Evolutionary conservation across 768 basidiomycete species (phyloP).

Genomic region (Lactifluus hygrophoroides): DNA sequence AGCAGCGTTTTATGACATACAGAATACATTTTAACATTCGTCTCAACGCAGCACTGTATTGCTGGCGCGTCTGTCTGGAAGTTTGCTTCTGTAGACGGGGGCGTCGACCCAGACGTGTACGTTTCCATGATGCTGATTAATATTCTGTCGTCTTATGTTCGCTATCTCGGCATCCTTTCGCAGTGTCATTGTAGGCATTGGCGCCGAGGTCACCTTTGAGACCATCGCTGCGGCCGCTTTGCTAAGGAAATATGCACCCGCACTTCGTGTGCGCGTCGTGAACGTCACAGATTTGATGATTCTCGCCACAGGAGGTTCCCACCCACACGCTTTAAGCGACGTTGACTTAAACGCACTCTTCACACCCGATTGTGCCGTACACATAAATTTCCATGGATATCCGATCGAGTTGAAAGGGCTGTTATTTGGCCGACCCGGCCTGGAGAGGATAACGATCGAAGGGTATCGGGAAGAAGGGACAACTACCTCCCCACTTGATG

Average conservation of each 20-base stretch:
- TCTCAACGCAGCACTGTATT: slow-evolving; percentile 59
- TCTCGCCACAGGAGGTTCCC: slow-evolving; percentile 54
- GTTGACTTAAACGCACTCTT: slow-evolving; percentile 63
- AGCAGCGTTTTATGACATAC: slow-evolving; percentile 10
- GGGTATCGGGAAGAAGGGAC: slow-evolving; percentile 71
- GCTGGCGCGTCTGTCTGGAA: slow-evolving; percentile 86
- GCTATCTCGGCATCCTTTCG: neutral
- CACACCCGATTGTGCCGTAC: slow-evolving; percentile 56
- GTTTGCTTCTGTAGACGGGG: slow-evolving; percentile 67
- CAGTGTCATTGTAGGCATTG: slow-evolving; percentile 77
- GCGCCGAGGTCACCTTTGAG: slow-evolving; percentile 84
- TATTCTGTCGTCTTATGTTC: neutral
- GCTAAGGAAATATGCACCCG: slow-evolving; percentile 58
- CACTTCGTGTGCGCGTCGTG: slow-evolving; percentile 75
- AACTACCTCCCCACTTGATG: slow-evolving; percentile 77
- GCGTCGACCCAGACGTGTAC: slow-evolving; percentile 63
- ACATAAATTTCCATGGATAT: slow-evolving; percentile 83
- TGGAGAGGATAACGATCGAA: slow-evolving; percentile 44
- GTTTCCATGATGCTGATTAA: slow-evolving; percentile 16
- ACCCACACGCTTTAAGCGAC: slow-evolving; percentile 64
- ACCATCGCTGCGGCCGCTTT: slow-evolving; percentile 80
- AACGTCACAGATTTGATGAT: slow-evolving; percentile 90
- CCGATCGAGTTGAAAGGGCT: slow-evolving; percentile 63
- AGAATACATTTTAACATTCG: slow-evolving; percentile 5
- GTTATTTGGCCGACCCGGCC: slow-evolving; percentile 45